Evolutionary conservation across 2,329 filamentous ascomycete genomes (phyloP).

Genomic region (Didymella pinodella): DNA sequence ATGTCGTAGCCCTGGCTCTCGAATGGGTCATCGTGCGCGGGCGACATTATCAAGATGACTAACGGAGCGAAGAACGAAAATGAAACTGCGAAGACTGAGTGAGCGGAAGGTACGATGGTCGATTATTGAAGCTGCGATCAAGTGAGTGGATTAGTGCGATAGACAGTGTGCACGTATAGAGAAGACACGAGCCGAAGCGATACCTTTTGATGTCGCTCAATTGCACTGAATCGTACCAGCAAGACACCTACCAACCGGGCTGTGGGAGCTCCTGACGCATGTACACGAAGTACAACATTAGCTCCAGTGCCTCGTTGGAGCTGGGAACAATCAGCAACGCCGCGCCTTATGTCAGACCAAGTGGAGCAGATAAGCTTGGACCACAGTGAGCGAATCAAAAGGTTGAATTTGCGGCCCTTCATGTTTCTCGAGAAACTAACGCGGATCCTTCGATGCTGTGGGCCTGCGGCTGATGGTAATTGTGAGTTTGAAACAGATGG

Average conservation of each 20-base stretch:
- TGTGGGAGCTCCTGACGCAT: neutral
- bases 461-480: neutral
- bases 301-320: neutral
- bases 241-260: neutral
- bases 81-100: neutral
- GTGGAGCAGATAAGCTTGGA: neutral
- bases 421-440: neutral
- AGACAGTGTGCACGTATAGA: no score
- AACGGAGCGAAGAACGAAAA: neutral
- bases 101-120: no score
- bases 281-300: neutral
- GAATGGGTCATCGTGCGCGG: neutral
- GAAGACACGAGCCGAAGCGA: neutral
- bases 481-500: neutral
- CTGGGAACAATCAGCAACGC: neutral
- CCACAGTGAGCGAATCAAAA: neutral
- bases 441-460: neutral
- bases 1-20: neutral
- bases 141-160: neutral
- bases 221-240: neutral
- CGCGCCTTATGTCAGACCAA: neutral
- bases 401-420: neutral
- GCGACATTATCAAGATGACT: neutral
- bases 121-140: neutral
- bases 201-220: neutral